Base-by-base conservation (phyloP, 192 early-diverging fungal species). In the Backusella tarrabulga region DNA sequence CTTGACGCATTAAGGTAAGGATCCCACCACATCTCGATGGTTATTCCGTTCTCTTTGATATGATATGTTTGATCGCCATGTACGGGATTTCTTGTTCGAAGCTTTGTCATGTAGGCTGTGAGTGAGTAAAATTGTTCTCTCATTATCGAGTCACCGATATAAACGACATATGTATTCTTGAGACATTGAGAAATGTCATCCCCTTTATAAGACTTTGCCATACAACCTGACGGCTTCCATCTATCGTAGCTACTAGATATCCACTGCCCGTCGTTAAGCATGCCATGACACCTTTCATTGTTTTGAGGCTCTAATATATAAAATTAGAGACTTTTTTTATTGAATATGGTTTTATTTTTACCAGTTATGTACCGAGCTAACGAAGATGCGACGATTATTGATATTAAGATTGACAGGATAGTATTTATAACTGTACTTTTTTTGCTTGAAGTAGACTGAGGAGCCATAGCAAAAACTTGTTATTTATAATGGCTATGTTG, bases 1-100 rank as follows among this genome's bases (percentile, higher is more conserved):
- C 70, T 75, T 0, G 87, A 78, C 0, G 80, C 68, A 69, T 88
- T 93, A 71, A 91, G 81, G 44, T 85, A 91, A 14, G 92, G 93
- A 69, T 95, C 93, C 93, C 93, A 95, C 68, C 86, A 83, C 68
- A 95, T 93, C 36, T 86, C 78, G 36, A 92, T 83, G 0, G 82
- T 78, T 26, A 86, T 52, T 12, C 70, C 79, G 23, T 81, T 79
- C 6, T 66, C 38, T 11, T 67, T 73, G 32, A 83, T 83, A 29
- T 50, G 21, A 50, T 41, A 21, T 26, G 29, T 46, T 50, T 72
- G 71, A 50, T 72, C 71, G 40, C 21, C 68, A 40, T 70, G 68
- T 8, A 72, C 26, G 3, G 75, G 78, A 4, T 77, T 75, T n/a
- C 68, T 76, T 1, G 72, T 81, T 0, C 90, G 81, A 56, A 88